Evolutionary conservation across 495 filamentous ascomycete genomes (phyloP).

Genomic region (Penicillium nucicola): DNA sequence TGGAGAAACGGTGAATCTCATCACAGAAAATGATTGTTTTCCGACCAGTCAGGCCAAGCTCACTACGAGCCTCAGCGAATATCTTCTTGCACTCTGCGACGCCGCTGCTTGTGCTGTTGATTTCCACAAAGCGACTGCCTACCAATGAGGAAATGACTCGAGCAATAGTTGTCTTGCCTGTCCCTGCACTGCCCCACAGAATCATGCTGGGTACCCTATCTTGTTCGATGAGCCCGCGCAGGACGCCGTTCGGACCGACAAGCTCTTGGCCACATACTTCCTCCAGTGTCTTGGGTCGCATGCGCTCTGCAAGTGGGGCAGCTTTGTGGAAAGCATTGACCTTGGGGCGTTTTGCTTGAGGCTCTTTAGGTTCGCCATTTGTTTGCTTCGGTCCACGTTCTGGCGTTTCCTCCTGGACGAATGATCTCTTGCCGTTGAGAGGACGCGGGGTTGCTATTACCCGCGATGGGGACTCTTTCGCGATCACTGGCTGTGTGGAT

Average conservation of each 20-base stretch:
- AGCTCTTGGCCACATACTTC: constrained; percentile 91
- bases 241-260: constrained; percentile 76
- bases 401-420: constrained; percentile 20
- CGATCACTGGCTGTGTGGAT: constrained; percentile 20
- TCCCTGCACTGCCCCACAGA: constrained; percentile 87
- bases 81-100: constrained; percentile 96
- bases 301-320: constrained; percentile 87
- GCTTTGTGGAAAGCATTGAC: constrained; percentile 59
- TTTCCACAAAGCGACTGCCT: constrained; percentile 85
- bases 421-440: constrained; percentile 35
- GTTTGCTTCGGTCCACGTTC: constrained; percentile 15
- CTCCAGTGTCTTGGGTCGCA: constrained; percentile 81
- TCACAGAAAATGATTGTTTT: constrained; percentile 98
- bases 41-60: constrained; percentile 75
- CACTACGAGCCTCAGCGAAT: constrained; percentile 79
- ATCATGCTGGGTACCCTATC: constrained; percentile 92
- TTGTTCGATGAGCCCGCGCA: constrained; percentile 86
- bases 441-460: constrained; percentile 25
- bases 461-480: constrained; percentile 20
- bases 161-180: constrained; percentile 96
- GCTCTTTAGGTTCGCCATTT: constrained; percentile 23
- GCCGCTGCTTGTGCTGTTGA: constrained; percentile 87
- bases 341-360: constrained; percentile 58
- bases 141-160: constrained; percentile 83
- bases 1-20: constrained; percentile 93